Evolutionary conservation across 2,329 filamentous ascomycete genomes (phyloP).

Genomic region (Fusarium metavorans): DNA sequence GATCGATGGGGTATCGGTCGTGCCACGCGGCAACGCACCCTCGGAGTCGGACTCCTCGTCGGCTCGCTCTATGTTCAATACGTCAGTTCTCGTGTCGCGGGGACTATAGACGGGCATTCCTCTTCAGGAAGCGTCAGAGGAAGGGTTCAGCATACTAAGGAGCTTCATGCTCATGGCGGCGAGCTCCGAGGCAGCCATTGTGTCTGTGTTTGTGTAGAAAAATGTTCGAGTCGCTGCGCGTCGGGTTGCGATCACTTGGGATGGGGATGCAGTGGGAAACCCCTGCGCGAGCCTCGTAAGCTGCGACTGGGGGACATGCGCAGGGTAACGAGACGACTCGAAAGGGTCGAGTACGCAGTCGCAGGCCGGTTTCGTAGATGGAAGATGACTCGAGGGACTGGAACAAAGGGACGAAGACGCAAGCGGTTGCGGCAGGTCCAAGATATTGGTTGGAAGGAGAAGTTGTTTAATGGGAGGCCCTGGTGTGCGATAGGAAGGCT

Average conservation of each 20-base stretch:
- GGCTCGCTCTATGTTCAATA: constrained; percentile 44
- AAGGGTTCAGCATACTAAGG: constrained; percentile 43
- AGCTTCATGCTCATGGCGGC: constrained; percentile 49
- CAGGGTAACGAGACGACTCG: constrained; percentile 7
- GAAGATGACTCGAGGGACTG: background rate
- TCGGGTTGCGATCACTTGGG: constrained; percentile 22
- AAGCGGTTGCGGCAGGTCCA: constrained; percentile 20
- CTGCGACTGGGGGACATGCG: constrained; percentile 40
- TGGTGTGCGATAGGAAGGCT: constrained; percentile 18
- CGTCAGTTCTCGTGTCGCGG: constrained; percentile 30
- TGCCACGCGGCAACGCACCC: constrained; percentile 41
- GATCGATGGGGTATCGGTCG: background rate
- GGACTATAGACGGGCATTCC: background rate
- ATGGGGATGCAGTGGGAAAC: constrained; percentile 31
- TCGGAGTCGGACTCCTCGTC: constrained; percentile 51
- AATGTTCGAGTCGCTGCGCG: constrained; percentile 3
- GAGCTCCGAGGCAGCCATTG: constrained; percentile 41
- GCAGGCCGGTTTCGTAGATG: background rate
- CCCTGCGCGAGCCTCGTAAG: constrained; percentile 44
- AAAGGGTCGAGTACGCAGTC: background rate
- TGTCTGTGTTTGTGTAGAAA: constrained; percentile 5
- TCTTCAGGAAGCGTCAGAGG: constrained; percentile 12
- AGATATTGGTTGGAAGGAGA: constrained; percentile 10
- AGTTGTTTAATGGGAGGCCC: constrained; percentile 5
- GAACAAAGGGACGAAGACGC: background rate